Evolutionary conservation across 805 yeast species (phyloP).

Genomic region (Starmera quercuum): DNA sequence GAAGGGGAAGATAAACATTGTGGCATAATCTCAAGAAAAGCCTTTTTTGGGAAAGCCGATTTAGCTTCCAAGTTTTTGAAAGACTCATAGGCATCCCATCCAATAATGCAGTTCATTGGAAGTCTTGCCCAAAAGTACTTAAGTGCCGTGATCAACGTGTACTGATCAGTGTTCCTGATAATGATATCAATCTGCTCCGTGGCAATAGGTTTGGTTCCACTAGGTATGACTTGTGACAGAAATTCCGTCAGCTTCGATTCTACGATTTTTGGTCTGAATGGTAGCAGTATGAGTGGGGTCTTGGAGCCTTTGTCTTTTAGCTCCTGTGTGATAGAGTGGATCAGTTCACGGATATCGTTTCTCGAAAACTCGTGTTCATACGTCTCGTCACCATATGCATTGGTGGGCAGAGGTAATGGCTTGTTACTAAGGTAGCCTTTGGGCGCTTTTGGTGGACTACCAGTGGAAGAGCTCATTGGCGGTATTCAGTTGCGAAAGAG

Average conservation of each 20-base stretch:
- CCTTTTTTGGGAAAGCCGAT: slow-evolving; percentile 58
- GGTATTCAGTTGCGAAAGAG: too few species aligned
- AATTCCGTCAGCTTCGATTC: slow-evolving; percentile 53
- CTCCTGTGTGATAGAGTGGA: slow-evolving; percentile 67
- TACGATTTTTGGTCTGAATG: slow-evolving; percentile 65
- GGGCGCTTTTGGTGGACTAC: slow-evolving; percentile 2
- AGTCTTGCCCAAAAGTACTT: slow-evolving; percentile 85
- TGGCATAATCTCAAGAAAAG: slow-evolving; percentile 80
- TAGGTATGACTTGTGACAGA: slow-evolving; percentile 49
- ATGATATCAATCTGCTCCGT: slow-evolving; percentile 35
- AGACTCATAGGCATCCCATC: slow-evolving; percentile 77
- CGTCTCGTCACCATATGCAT: slow-evolving; percentile 7
- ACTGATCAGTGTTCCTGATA: slow-evolving; percentile 51
- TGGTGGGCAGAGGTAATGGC: slow-evolving; percentile 5
- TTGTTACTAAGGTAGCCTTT: slow-evolving; percentile 1
- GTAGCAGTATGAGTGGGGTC: slow-evolving; percentile 67
- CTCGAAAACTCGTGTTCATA: slow-evolving; percentile 45
- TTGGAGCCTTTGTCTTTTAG: slow-evolving; percentile 63
- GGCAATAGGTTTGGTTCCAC: slow-evolving; percentile 40
- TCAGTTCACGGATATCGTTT: slow-evolving; percentile 55
- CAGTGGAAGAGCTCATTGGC: too few species aligned
- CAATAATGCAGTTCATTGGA: slow-evolving; percentile 71
- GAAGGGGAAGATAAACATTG: slow-evolving; percentile 75
- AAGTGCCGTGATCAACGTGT: slow-evolving; percentile 63
- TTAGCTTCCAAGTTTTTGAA: slow-evolving; percentile 60